Conservation (phyloP, 23 red algal genomes). For the Pyropia haitanensis region DNA sequence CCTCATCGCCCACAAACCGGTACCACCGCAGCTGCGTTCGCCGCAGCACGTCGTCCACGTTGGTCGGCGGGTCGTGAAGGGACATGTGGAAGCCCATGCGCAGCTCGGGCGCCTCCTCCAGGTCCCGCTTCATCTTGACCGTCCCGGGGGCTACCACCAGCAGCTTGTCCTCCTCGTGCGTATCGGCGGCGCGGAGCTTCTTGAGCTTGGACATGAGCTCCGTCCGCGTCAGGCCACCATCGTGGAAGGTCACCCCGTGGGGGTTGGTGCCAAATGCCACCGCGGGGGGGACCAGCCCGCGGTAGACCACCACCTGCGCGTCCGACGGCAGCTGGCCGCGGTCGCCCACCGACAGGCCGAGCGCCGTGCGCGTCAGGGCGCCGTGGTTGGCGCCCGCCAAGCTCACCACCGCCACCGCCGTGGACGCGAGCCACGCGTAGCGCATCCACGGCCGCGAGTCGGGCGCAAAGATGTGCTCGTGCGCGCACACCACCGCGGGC, state of each 20-base stretch:
- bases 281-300: slow-evolving; percentile 29
- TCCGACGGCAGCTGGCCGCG: slow-evolving; percentile 21
- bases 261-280: slow-evolving; percentile 35
- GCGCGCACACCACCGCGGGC: slow-evolving; percentile 32
- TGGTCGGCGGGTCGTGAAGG: slow-evolving; percentile 29
- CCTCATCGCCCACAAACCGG: slow-evolving; percentile 44
- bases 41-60: slow-evolving; percentile 33
- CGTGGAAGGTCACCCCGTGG: slow-evolving; percentile 38
- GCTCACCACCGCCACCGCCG: slow-evolving; percentile 38
- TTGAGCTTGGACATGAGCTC: slow-evolving; percentile 45
- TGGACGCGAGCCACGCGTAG: slow-evolving; percentile 21
- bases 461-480: slow-evolving; percentile 26
- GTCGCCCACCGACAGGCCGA: slow-evolving; percentile 17
- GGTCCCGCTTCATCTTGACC: slow-evolving; percentile 37
- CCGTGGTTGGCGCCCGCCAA: slow-evolving; percentile 42
- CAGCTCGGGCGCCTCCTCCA: slow-evolving; percentile 25
- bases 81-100: slow-evolving; percentile 32
- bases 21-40: slow-evolving; percentile 29
- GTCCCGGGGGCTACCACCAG: slow-evolving; percentile 36
- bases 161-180: slow-evolving; percentile 41
- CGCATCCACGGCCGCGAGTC: slow-evolving; percentile 28
- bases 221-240: slow-evolving; percentile 28
- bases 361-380: slow-evolving; percentile 29
- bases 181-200: slow-evolving; percentile 23
- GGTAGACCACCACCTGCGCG: slow-evolving; percentile 44